Percentiles rank a stretch among this genome's conserved stretches.
Evolutionary conservation across 2,329 filamentous ascomycete species (phyloP).

Genomic region (Beauveria sp.): DNA sequence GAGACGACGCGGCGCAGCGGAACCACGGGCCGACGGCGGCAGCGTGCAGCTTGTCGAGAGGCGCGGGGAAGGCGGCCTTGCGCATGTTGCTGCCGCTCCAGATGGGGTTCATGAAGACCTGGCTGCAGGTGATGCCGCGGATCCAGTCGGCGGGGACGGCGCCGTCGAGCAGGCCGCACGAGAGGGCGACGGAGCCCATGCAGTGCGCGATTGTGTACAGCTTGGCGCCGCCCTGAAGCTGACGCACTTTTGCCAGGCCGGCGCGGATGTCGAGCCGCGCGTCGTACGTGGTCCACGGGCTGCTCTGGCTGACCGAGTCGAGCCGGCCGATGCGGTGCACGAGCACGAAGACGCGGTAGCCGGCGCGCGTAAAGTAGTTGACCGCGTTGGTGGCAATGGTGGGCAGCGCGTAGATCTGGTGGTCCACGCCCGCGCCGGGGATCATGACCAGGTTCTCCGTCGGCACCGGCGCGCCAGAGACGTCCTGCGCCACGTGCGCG

Average conservation of each 20-base stretch:
- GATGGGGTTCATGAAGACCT: slow-evolving; percentile 57
- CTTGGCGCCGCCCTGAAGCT: slow-evolving; percentile 25
- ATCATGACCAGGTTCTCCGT: slow-evolving; percentile 50
- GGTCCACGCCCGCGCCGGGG: slow-evolving; percentile 54
- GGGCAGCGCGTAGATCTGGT: slow-evolving; percentile 54
- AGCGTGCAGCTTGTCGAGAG: slow-evolving; percentile 20
- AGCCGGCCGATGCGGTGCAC: slow-evolving; percentile 51
- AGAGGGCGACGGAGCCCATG: slow-evolving; percentile 53
- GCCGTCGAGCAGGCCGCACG: slow-evolving; percentile 53
- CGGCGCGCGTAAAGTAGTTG: slow-evolving; percentile 53
- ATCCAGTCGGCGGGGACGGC: slow-evolving; percentile 51
- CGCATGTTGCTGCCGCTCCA: slow-evolving; percentile 49
- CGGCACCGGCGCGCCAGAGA: slow-evolving; percentile 2
- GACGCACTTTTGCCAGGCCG: slow-evolving; percentile 44
- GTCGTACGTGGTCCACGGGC: slow-evolving; percentile 52
- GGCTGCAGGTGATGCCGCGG: slow-evolving; percentile 48
- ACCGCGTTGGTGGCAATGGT: slow-evolving; percentile 57
- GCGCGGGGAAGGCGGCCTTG: slow-evolving; percentile 51
- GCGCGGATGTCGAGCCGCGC: slow-evolving; percentile 51
- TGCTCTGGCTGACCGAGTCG: slow-evolving; percentile 33
- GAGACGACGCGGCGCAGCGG: neutral
- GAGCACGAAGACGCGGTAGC: slow-evolving; percentile 51
- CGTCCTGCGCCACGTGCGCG: slow-evolving; percentile 17
- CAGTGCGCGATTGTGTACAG: slow-evolving; percentile 56
- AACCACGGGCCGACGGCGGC: neutral